A percentile compares a stretch with the other conserved stretches of the same genome.
phyloP scores from a whole-genome alignment of 2,329 filamentous ascomycete genomes.

The Sodiomyces alkalinus region DNA sequence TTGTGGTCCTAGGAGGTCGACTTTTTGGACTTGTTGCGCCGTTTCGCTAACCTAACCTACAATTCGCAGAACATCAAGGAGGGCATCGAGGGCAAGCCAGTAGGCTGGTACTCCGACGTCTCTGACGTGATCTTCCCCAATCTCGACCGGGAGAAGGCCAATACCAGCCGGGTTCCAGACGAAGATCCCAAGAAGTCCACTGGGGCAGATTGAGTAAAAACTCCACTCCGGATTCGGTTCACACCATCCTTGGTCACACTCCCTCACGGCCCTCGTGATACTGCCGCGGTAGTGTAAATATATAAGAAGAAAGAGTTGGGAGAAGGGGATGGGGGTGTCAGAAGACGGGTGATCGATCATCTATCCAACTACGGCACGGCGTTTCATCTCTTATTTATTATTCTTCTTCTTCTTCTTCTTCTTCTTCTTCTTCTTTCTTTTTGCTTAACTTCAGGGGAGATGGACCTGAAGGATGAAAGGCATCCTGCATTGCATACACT shows the following conservation, averaged over 20 bases:
- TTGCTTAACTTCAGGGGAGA: background rate
- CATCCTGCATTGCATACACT: background rate
- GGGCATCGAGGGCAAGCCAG: slow-evolving; percentile 80
- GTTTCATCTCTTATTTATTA: slow-evolving; percentile 1
- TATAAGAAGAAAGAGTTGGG: too few relatives aligned
- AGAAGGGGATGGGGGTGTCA: too few relatives aligned
- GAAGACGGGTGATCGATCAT: slow-evolving; percentile 1
- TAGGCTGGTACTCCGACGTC: slow-evolving; percentile 87
- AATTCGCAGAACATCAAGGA: slow-evolving; percentile 81
- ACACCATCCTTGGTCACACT: too few relatives aligned
- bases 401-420: background rate
- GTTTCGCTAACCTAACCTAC: background rate
- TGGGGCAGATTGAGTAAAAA: slow-evolving; percentile 3
- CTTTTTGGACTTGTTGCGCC: background rate
- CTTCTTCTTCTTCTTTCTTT: background rate
- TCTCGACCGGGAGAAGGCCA: slow-evolving; percentile 58
- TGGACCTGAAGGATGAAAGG: background rate
- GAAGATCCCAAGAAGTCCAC: slow-evolving; percentile 22
- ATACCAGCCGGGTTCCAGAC: slow-evolving; percentile 51
- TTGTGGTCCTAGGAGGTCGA: too few relatives aligned
- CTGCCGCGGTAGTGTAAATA: too few relatives aligned
- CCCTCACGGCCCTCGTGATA: too few relatives aligned
- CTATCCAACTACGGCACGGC: slow-evolving; percentile 4
- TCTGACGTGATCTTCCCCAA: slow-evolving; percentile 82
- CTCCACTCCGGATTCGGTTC: background rate